A percentile compares a stretch with the other conserved stretches of the same genome.
Conservation (phyloP, 164 flowering plant species). For the Vitis rotundifolia region DNA sequence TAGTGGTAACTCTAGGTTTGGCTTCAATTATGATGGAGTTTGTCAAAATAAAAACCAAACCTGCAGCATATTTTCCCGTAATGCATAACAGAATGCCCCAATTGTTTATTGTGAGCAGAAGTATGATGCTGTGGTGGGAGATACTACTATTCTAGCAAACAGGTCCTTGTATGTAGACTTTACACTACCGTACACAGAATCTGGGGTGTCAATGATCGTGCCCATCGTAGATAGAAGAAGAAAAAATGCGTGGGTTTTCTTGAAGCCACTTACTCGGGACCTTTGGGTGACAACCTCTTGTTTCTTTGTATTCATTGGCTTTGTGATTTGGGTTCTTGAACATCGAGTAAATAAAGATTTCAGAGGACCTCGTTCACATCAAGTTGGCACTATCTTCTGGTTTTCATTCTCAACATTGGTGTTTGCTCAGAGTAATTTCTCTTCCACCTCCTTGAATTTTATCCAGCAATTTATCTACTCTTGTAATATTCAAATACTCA, state of each 20-base stretch:
- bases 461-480: no score
- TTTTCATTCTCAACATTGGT: conserved; percentile 31
- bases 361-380: conserved; percentile 15
- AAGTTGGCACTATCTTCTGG: conserved; percentile 21
- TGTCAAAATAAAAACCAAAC: no score
- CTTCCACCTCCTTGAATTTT: no score
- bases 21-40: no score
- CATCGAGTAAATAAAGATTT: conserved; percentile 18
- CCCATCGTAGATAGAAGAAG: background rate
- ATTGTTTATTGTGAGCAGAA: conserved; percentile 9
- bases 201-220: conserved; percentile 26
- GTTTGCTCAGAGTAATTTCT: conserved; percentile 31
- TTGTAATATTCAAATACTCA: no score
- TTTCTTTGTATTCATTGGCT: conserved; percentile 9
- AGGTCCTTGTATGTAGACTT: conserved; percentile 22
- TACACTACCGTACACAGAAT: conserved; percentile 31
- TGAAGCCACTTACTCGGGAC: conserved; percentile 21
- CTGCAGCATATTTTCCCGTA: background rate
- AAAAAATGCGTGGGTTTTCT: conserved; percentile 23
- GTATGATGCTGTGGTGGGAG: conserved; percentile 29
- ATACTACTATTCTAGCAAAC: conserved; percentile 24
- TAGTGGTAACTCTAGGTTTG: no score
- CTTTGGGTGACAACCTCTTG: conserved; percentile 20
- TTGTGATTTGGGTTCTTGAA: conserved; percentile 34
- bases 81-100: no score